These are phyloP conservation scores for Chlamydomonas reinhardtii DNA, from an alignment of 163 green algal species.

Conservation along the genomic window DNA sequence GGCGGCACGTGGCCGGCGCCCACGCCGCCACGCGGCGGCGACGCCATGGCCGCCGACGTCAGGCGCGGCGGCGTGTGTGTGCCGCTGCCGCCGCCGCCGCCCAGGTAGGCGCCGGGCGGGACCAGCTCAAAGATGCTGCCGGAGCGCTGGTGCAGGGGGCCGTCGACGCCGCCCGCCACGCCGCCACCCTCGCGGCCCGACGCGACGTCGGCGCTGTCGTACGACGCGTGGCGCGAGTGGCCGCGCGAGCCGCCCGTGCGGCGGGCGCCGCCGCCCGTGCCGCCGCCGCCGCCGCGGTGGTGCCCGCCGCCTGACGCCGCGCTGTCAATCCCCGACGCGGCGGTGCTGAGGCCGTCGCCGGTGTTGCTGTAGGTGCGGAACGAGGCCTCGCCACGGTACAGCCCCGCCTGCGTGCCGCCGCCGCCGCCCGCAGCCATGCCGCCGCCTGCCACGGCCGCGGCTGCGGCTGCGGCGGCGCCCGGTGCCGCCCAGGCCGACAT, in stretches of 20 bases:
- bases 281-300: too few species aligned
- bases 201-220: slow-evolving; percentile 15
- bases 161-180: too few species aligned
- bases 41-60: background rate
- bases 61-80: background rate
- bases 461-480: background rate
- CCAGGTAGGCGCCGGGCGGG: background rate
- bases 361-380: background rate
- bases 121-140: background rate
- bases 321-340: too few species aligned
- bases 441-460: too few species aligned
- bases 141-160: background rate
- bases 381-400: background rate
- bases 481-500: slow-evolving; percentile 8
- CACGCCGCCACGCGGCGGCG: background rate
- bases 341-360: background rate
- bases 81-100: slow-evolving; percentile 5
- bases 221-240: slow-evolving; percentile 25
- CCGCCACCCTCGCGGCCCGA: background rate
- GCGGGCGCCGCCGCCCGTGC: background rate
- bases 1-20: background rate
- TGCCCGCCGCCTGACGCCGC: too few species aligned
- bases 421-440: background rate
- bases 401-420: background rate
- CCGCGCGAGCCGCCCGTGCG: slow-evolving; percentile 12